Evolutionary conservation across 192 early-diverging fungal genomes (phyloP), one percentile per base, ranked within the genome.

Genomic region (Paraglomus occultum): DNA sequence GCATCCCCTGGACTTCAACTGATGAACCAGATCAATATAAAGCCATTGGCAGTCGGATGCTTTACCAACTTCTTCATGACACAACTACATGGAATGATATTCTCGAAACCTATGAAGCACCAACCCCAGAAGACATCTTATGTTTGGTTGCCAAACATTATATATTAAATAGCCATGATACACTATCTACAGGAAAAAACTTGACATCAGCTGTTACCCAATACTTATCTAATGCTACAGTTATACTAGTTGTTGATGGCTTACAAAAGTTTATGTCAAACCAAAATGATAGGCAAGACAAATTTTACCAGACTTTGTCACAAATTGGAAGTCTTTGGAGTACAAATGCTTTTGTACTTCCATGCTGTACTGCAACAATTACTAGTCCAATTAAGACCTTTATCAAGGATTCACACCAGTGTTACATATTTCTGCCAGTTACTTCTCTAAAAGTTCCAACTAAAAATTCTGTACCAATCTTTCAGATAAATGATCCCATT

Each of bases 161-260:
- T 22, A 5, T 39, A 7, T 39, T 5, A 60, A 42, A 60, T n/a
- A n/a, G n/a, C n/a, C n/a, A n/a, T n/a, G n/a, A n/a, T n/a, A 64
- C 61, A 64, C 61, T 49, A 44, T 64, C 46, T 64, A 64, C 38
- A 45, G 20, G 15, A 54, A 58, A 58, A n/a, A n/a, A n/a, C n/a
- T n/a, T n/a, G n/a, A n/a, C n/a, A n/a, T n/a, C n/a, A n/a, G n/a
- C n/a, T n/a, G n/a, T n/a, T n/a, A n/a, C n/a, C n/a, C n/a, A n/a
- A n/a, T n/a, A n/a, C n/a, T n/a, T n/a, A 51, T 18, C 52, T 22
- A 31, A 46, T 62, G 58, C 64, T 60, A 76, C 74, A 39, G 61
- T 76, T 45, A 63, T 76, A n/a, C 48, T 76, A 43, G 71, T 76
- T 17, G 71, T 76, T 20, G 58, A 76, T 72, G 65, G 74, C 51